Evolutionary conservation across 495 filamentous ascomycete genomes (phyloP).

Genomic region (Penicillium lividum): DNA sequence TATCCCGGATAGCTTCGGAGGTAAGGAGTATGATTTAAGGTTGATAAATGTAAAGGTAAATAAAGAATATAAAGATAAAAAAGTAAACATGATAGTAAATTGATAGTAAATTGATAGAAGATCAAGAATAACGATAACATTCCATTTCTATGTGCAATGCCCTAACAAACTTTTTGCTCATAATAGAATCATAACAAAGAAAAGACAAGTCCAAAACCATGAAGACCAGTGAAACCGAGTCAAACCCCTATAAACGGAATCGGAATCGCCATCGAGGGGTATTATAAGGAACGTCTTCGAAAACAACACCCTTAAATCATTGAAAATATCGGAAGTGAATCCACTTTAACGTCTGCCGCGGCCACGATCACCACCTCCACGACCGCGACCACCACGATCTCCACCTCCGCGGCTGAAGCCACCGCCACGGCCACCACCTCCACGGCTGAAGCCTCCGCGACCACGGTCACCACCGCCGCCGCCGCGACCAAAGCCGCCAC

Average conservation of each 20-base stretch:
- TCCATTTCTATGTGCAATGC: conserved; percentile 27
- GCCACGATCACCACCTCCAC: conserved; percentile 8
- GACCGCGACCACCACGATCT: conserved; percentile 1
- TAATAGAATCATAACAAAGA: conserved; percentile 26
- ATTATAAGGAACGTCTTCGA: conserved; percentile 21
- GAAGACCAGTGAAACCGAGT: conserved; percentile 8
- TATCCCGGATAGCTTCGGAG: too few species aligned
- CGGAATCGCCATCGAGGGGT: conserved; percentile 25
- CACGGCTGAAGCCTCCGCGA: conserved; percentile 1
- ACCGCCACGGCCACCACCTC: conserved; percentile 5
- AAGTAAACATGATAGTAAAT: too few species aligned
- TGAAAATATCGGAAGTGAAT: conserved; percentile 6
- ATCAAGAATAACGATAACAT: neutral
- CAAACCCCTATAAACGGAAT: conserved; percentile 16
- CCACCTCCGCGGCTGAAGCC: conserved; percentile 3
- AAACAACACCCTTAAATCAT: conserved; percentile 2
- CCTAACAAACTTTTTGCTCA: conserved; percentile 29
- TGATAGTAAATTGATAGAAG: neutral
- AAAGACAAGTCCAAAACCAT: conserved; percentile 7
- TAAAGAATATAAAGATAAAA: too few species aligned
- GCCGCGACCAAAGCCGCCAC: conserved; percentile 2
- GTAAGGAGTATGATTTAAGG: too few species aligned
- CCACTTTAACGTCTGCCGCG: conserved; percentile 2
- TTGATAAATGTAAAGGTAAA: too few species aligned
- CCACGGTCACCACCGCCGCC: neutral